Conservation (phyloP, 495 filamentous ascomycete genomes). For the Hypoxylon rickii region DNA sequence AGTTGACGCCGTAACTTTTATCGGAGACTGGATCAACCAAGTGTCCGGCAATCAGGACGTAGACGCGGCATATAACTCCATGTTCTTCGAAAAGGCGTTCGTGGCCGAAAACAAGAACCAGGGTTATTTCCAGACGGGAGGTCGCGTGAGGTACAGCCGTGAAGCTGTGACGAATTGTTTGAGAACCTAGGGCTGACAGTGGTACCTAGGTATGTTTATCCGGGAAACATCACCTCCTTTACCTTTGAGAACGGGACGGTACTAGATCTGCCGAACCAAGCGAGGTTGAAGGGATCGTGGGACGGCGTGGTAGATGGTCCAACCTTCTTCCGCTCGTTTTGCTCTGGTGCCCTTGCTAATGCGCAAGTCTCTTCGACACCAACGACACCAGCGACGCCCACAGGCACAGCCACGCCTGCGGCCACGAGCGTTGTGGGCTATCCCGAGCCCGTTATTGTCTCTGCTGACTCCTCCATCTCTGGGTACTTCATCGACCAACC, state of each 20-base stretch:
- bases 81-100: slow-evolving; percentile 46
- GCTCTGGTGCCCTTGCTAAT: slow-evolving; percentile 29
- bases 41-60: slow-evolving; percentile 46
- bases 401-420: slow-evolving; percentile 19
- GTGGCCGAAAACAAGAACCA: slow-evolving; percentile 26
- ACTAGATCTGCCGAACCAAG: slow-evolving; percentile 41
- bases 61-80: slow-evolving; percentile 55
- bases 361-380: slow-evolving; percentile 12
- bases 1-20: slow-evolving; percentile 38
- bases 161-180: neutral
- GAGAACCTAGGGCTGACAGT: slow-evolving; percentile 1
- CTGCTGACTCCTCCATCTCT: slow-evolving; percentile 47
- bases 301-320: slow-evolving; percentile 43
- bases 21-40: slow-evolving; percentile 38
- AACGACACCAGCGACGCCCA: slow-evolving; percentile 25
- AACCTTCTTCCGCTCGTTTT: slow-evolving; percentile 45
- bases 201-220: slow-evolving; percentile 41
- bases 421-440: slow-evolving; percentile 49
- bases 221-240: slow-evolving; percentile 44
- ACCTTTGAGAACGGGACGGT: slow-evolving; percentile 50
- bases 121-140: slow-evolving; percentile 37
- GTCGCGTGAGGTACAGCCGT: slow-evolving; percentile 36
- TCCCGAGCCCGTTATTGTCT: slow-evolving; percentile 51
- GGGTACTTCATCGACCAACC: slow-evolving; percentile 55
- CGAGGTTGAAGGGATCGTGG: slow-evolving; percentile 42